Evolutionary conservation across 2,329 filamentous ascomycete genomes (phyloP), one percentile per base, ranked within the genome.

Genomic region (Falciphora oryzae): DNA sequence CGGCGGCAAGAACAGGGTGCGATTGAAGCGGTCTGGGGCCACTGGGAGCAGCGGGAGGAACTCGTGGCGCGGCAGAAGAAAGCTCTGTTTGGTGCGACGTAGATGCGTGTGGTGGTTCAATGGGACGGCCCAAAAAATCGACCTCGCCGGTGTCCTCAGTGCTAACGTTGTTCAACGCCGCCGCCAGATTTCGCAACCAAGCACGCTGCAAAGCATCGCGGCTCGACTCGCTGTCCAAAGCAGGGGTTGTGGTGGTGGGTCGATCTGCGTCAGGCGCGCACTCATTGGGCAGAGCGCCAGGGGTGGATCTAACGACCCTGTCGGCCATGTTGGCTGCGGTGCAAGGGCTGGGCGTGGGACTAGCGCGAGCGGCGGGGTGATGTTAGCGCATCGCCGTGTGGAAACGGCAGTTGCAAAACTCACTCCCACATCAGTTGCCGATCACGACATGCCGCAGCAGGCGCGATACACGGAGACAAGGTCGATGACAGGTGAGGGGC

Each of bases 321-420:
- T 35, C 22, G 28, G 29, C 58, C 31, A 31, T 31, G 14, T 25
- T 22, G 57, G 58, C 14, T 38, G 58, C 5, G 57, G 57, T 29
- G 57, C 25, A 4, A 58, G 31, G 14, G 4, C 28, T 16, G 22
- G 58, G 58, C 29, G 58, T 60, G 58, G 29, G 29, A 14, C 6
- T 60, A 60, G 58, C 16, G 57, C 22, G 18, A 10, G 25, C n/a
- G 25, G 28, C 13, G 27, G 57, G 57, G 57, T 29, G 57, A 4
- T 58, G 16, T 29, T 58, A 58, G 57, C 57, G 25, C 25, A 29
- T 58, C 57, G 2, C 6, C 57, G 7, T 1, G 4, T 58, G 18
- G n/a, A 58, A 78, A 78, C 64, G 44, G 18, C 6, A n/a, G 44
- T 53, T 11, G 44, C 44, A 8, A n/a, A n/a, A 6, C 44, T 53